phyloP scores from a whole-genome alignment of 2,329 filamentous ascomycete species.

The Cladophialophora carrionii region DNA sequence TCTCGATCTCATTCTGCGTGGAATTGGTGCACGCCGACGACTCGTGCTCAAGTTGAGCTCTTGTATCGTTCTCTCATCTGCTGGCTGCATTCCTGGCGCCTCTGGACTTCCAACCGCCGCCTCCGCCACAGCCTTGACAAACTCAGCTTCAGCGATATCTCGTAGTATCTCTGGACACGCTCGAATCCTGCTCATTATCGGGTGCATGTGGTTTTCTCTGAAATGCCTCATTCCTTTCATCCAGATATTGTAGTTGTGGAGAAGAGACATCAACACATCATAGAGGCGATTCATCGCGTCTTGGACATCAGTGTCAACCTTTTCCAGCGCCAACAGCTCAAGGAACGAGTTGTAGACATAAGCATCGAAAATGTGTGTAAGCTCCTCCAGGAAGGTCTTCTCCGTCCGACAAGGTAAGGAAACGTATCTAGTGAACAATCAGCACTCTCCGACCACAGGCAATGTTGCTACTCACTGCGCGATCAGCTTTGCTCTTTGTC shows the following conservation, averaged over 20 bases:
- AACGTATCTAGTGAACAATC: conserved; percentile 25
- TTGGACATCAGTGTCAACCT: conserved; percentile 17
- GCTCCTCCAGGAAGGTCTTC: conserved; percentile 19
- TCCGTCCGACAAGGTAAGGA: conserved; percentile 33
- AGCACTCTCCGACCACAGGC: conserved; percentile 3
- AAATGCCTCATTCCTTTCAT: conserved; percentile 31
- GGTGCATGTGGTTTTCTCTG: conserved; percentile 27
- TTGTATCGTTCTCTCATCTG: conserved; percentile 16
- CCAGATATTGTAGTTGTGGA: conserved; percentile 32
- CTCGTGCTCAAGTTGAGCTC: conserved; percentile 18
- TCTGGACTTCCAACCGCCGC: conserved; percentile 13
- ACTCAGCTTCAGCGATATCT: conserved; percentile 26
- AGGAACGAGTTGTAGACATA: conserved; percentile 35
- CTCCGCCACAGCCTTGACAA: conserved; percentile 17
- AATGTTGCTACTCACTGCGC: conserved; percentile 21
- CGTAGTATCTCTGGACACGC: conserved; percentile 21
- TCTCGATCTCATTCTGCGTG: conserved; percentile 19
- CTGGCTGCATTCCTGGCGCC: conserved; percentile 23
- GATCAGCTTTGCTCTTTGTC: conserved; percentile 33
- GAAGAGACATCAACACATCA: conserved; percentile 27
- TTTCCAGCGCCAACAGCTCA: conserved; percentile 6
- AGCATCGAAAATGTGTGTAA: conserved; percentile 32
- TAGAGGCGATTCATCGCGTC: conserved; percentile 28
- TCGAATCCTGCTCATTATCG: conserved; percentile 26
- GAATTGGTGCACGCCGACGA: conserved; percentile 13